Base-by-base conservation (phyloP, 192 early-diverging fungal genomes). In the Coemansia asiatica region DNA sequence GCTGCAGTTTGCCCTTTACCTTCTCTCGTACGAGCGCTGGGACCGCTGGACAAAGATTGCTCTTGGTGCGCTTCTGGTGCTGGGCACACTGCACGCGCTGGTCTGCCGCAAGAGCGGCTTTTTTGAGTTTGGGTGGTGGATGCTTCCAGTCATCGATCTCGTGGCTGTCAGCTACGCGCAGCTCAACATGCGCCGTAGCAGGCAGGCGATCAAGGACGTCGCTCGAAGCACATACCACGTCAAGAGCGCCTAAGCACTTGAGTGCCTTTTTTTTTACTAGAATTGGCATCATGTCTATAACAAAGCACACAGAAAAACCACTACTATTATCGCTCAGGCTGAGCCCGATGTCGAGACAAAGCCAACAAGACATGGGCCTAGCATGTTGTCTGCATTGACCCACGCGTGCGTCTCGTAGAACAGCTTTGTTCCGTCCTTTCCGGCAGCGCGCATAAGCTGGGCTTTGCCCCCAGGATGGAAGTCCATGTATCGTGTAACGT, bases 381-480 rank as follows among this genome's bases (percentile, higher is more conserved):
- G 81, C 79, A 96, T 85, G 21, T 76, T 85, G n/a, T 97, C 94
- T 22, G 88, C 81, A 69, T 98, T 98, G 21, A 98, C 95, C 97
- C 97, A 98, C 56, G 90, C 82, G 78, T 98, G 97, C 12, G 90
- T 93, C 49, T 88, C 83, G 56, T 85, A 88, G 64, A 97, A 96
- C 48, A 97, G 76, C 72, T 89, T 85, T 6, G 96, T 94, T 6
- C 92, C 94, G 57, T 98, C 96, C 60, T 91, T 91, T 40, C 96
- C 96, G 5, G 97, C 95, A n/a, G 75, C 82, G 13, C 89, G 82
- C 89, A 93, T 85, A 22, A 93, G 60, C 62, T 92, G 86, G 56
- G 86, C 86, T 36, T 85, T 83, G 47, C 94, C 97, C 26, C 97
- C 96, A 28, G 94, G 95, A 74, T 95, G 94, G 72, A 91, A 98